A percentile compares a stretch with the other conserved stretches of the same genome.
phyloP scores from a whole-genome alignment of 2,329 filamentous ascomycete species.

The Xylariaceae sp. region DNA sequence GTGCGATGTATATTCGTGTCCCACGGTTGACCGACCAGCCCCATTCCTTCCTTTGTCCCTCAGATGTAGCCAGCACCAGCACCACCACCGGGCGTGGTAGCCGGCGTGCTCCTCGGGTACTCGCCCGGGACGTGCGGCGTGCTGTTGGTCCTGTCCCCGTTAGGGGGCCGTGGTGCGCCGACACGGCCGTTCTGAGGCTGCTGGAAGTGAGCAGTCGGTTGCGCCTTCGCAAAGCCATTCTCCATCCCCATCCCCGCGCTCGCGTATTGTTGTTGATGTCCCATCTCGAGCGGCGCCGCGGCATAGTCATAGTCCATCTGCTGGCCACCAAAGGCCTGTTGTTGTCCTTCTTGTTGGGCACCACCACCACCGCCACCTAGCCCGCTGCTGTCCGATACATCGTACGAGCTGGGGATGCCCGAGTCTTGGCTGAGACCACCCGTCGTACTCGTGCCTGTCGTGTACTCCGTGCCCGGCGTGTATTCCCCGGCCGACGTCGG shows the following conservation, averaged over 20 bases:
- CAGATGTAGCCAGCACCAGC: too few species aligned
- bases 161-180: too few species aligned
- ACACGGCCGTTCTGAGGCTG: slow-evolving; percentile 12
- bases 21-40: slow-evolving; percentile 5
- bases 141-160: slow-evolving; percentile 16
- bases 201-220: slow-evolving; percentile 6
- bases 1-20: background rate
- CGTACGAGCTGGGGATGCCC: slow-evolving; percentile 11
- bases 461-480: too few species aligned
- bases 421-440: slow-evolving; percentile 14
- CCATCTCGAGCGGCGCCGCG: too few species aligned
- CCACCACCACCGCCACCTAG: background rate
- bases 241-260: slow-evolving; percentile 2
- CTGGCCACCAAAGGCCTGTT: background rate
- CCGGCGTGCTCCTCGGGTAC: slow-evolving; percentile 15
- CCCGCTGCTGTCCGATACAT: background rate
- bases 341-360: background rate
- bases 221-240: slow-evolving; percentile 14
- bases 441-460: slow-evolving; percentile 9
- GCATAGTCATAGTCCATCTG: background rate
- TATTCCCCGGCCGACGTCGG: slow-evolving; percentile 10
- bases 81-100: slow-evolving; percentile 7
- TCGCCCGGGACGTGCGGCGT: slow-evolving; percentile 23
- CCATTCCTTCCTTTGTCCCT: too few species aligned
- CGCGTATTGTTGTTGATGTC: too few species aligned